These are phyloP conservation scores for Dioscorea zingiberensis DNA, from an alignment of 106 monocot genomes.

Conservation along the genomic window DNA sequence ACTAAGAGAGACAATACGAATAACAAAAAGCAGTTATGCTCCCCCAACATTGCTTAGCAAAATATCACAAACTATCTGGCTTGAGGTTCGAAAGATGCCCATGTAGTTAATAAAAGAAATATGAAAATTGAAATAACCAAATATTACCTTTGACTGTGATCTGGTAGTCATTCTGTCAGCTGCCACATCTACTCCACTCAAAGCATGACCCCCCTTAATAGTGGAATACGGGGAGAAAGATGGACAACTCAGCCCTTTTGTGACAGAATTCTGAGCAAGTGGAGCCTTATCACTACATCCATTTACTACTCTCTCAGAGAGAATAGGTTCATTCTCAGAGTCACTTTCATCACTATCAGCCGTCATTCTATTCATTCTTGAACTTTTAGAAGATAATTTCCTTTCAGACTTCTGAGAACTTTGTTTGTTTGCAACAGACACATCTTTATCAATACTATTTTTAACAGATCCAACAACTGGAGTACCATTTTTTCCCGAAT, in stretches of 20 bases:
- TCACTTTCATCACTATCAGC: constrained; percentile 21
- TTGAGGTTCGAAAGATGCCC: no score
- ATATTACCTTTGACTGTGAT: constrained; percentile 31
- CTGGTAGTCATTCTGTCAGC: constrained; percentile 17
- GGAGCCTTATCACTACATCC: constrained; percentile 4
- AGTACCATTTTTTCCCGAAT: constrained; percentile 10
- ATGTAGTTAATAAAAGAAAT: no score
- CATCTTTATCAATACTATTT: constrained; percentile 2
- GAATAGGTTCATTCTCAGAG: constrained; percentile 9
- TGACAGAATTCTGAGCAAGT: constrained; percentile 6
- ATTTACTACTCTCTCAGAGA: not conserved
- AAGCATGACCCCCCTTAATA: not conserved
- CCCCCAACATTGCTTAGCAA: no score
- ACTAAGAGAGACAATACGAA: no score
- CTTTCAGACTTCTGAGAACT: constrained; percentile 3
- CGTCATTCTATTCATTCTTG: constrained; percentile 1
- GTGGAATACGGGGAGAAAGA: not conserved
- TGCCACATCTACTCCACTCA: constrained; percentile 2
- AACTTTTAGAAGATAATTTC: constrained; percentile 1
- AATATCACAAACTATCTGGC: not conserved
- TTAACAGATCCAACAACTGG: constrained; percentile 11
- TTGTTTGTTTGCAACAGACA: constrained; percentile 3
- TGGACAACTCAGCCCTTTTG: constrained; percentile 5
- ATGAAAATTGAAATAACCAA: not conserved
- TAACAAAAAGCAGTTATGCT: no score